phyloP scores from a whole-genome alignment of 2,329 filamentous ascomycete species.

The Cladosporium sphaerospermum region DNA sequence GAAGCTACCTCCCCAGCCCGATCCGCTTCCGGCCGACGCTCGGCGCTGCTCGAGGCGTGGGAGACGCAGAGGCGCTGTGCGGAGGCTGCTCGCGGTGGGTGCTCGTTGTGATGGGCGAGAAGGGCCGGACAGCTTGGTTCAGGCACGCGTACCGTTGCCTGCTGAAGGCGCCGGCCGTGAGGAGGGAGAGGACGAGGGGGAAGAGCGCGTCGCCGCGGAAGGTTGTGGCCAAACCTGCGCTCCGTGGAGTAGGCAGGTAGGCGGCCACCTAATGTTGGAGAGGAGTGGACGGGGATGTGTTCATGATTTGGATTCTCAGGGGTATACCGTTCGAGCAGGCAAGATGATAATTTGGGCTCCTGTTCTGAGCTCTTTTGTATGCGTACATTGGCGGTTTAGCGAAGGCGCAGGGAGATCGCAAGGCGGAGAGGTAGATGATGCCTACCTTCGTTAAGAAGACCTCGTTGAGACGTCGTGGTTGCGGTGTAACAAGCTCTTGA shows the following conservation, averaged over 20 bases:
- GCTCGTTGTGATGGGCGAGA: conserved; percentile 75
- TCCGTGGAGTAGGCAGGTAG: not conserved
- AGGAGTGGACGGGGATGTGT: no score
- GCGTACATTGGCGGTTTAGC: conserved; percentile 5
- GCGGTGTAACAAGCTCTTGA: no score
- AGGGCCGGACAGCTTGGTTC: conserved; percentile 91
- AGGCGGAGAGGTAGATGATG: no score
- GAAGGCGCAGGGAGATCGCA: not conserved
- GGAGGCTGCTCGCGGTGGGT: conserved; percentile 77
- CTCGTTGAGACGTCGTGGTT: no score
- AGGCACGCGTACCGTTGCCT: conserved; percentile 71
- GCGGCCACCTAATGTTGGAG: no score
- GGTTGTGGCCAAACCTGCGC: not conserved
- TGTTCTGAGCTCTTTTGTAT: conserved; percentile 9
- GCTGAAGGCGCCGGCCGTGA: conserved; percentile 4
- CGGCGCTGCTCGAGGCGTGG: conserved; percentile 67
- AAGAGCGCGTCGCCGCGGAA: conserved; percentile 4
- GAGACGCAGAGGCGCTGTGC: conserved; percentile 75
- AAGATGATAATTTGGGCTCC: not conserved
- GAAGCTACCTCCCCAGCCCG: conserved; percentile 70
- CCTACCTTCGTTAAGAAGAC: no score
- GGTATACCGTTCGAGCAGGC: conserved; percentile 1
- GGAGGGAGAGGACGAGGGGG: conserved; percentile 1
- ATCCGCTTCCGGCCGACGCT: conserved; percentile 53
- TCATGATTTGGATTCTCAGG: not conserved